phyloP scores from a whole-genome alignment of 768 basidiomycete species.

The Pisolithus albus region DNA sequence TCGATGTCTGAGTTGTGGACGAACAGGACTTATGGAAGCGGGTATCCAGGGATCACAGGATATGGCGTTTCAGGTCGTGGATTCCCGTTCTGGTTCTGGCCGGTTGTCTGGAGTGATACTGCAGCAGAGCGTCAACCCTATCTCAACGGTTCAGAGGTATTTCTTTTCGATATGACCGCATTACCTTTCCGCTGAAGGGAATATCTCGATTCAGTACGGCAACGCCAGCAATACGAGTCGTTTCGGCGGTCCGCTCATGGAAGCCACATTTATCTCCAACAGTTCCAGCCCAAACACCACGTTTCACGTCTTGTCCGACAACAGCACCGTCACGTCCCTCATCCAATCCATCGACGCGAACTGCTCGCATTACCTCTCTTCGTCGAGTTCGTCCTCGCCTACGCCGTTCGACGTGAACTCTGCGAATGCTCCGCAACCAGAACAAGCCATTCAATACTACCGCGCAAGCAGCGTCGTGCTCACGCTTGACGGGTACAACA shows the following conservation, averaged over 20 bases:
- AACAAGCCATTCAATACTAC: constrained; percentile 62
- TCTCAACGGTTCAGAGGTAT: constrained; percentile 37
- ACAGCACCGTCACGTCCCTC: constrained; percentile 39
- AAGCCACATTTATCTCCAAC: constrained; percentile 36
- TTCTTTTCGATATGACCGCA: not conserved
- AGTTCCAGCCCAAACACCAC: constrained; percentile 26
- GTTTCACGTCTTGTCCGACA: constrained; percentile 45
- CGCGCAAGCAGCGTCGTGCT: constrained; percentile 58
- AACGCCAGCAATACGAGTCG: constrained; percentile 37
- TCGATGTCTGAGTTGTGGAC: not conserved
- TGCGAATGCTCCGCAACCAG: constrained; percentile 31
- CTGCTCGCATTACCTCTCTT: constrained; percentile 35
- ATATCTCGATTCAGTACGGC: constrained; percentile 36
- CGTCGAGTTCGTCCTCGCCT: constrained; percentile 27
- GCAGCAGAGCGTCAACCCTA: constrained; percentile 26
- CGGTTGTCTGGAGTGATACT: constrained; percentile 42
- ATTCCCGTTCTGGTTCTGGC: constrained; percentile 68
- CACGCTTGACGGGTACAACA: constrained; percentile 61
- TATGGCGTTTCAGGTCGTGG: constrained; percentile 42
- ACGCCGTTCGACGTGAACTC: constrained; percentile 25
- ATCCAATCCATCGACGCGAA: constrained; percentile 36
- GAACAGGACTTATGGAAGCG: constrained; percentile 51
- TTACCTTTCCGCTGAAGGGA: constrained; percentile 6
- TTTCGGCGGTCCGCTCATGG: constrained; percentile 40
- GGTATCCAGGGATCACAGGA: constrained; percentile 46